phyloP scores from a whole-genome alignment of 495 filamentous ascomycete genomes.

The Pyronema domesticum region DNA sequence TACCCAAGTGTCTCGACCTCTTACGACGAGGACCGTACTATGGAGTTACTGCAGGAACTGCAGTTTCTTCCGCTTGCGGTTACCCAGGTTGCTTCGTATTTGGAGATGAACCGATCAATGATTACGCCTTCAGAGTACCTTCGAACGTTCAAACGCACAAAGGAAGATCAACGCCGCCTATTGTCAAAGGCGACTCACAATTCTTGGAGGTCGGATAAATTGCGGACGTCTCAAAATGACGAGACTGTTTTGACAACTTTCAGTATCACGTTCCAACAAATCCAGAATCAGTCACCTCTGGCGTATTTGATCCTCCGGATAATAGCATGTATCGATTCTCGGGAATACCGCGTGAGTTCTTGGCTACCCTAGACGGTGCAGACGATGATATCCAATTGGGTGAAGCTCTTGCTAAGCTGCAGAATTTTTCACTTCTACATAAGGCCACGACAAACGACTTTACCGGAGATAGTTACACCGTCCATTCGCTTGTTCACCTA shows the following conservation, averaged over 20 bases:
- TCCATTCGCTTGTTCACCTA: too few relatives aligned
- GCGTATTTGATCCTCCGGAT: conserved; percentile 21
- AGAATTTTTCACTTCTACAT: conserved; percentile 1
- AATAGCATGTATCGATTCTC: too few relatives aligned
- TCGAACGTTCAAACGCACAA: background rate
- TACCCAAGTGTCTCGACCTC: background rate
- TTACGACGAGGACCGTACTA: conserved; percentile 7
- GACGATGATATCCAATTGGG: background rate
- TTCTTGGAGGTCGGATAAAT: conserved; percentile 16
- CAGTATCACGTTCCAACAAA: conserved; percentile 32
- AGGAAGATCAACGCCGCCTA: conserved; percentile 2
- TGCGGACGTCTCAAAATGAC: conserved; percentile 7
- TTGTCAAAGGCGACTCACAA: conserved; percentile 7
- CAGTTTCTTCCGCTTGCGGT: too few relatives aligned
- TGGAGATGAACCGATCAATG: conserved; percentile 1
- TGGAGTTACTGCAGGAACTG: conserved; percentile 2
- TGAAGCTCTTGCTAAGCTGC: background rate
- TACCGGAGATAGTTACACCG: too few relatives aligned
- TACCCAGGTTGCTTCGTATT: conserved; percentile 7
- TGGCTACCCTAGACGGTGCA: background rate
- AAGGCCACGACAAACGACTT: too few relatives aligned
- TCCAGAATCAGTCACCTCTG: conserved; percentile 14
- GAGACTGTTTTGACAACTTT: conserved; percentile 30
- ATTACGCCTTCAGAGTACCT: conserved; percentile 1
- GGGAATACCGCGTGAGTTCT: conserved; percentile 19